Evolutionary conservation across 1,139 yeast species (phyloP), one percentile per base, ranked within the genome.

Genomic region (Eremothecium gossypii): DNA sequence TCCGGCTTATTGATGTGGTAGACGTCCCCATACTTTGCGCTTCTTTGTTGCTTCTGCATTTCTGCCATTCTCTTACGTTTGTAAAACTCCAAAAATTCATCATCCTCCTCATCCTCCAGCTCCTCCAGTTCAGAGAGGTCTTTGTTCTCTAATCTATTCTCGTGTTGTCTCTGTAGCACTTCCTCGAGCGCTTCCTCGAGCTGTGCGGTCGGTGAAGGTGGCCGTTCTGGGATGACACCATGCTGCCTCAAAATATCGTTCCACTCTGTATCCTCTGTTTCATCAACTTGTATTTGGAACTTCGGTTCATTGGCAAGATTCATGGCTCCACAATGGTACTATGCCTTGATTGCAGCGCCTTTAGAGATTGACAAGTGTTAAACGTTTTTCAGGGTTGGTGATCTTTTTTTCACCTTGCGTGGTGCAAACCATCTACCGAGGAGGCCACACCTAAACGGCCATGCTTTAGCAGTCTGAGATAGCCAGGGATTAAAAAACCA

Each of bases 201-300:
- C 61, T 86, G 83, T 36, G 75, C 85, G 0, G 94, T 76, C 10
- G 96, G 95, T 26, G 95, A 85, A 17, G 93, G 91, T 28, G 94
- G 87, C 54, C 81, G 79, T 58, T 85, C 89, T 0, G 98, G 98
- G 41, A 91, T 86, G 48, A 91, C 78, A 9, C 97, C 97, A 50
- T 89, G 86, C 6, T 77, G 74, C 49, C 99, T 70, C 38, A 91
- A 71, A 50, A 91, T 87, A 64, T 91, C 99, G 60, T 91, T 91
- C 98, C 99, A 91, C 63, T 91, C 98, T 1, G 98, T 91, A 60
- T 91, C 99, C 64, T 91, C 98, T 49, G 76, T 77, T 30, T 96
- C 96, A 64, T 91, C 89, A 43, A 89, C 96, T 64, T 87, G 89
- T 41, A 87, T 93, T 54, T 83, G 65, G 43, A 61, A 55, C 58